Percentiles rank a stretch among this genome's conserved stretches.
phyloP scores from a whole-genome alignment of 345 rosid species.

The Lumnitzera littorea region DNA sequence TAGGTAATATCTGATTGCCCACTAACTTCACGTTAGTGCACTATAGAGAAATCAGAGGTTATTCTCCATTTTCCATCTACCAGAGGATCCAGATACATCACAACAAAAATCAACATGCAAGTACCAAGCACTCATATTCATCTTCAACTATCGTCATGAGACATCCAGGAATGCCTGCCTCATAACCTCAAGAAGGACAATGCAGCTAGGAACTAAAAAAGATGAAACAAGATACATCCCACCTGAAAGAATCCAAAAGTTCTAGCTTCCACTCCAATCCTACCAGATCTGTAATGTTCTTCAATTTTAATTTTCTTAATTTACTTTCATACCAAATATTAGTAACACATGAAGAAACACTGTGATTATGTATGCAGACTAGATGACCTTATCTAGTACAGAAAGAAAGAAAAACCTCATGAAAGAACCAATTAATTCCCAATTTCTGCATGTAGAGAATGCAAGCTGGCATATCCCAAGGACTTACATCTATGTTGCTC shows the following conservation, averaged over 20 bases:
- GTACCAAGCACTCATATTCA: slow-evolving; percentile 6
- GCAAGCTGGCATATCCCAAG: background rate
- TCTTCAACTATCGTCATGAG: background rate
- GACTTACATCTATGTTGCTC: slow-evolving; percentile 20
- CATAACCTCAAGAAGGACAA: slow-evolving; percentile 2
- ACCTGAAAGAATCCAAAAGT: background rate
- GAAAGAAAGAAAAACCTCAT: too few species aligned
- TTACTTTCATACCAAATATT: too few species aligned
- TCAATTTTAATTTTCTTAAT: too few species aligned
- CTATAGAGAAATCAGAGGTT: slow-evolving; percentile 4
- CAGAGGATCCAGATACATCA: too few species aligned
- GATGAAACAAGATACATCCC: background rate
- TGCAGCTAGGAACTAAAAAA: slow-evolving; percentile 1
- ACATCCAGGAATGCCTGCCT: too few species aligned
- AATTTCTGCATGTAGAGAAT: too few species aligned
- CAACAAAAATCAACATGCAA: slow-evolving; percentile 1
- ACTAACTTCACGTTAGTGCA: slow-evolving; percentile 13
- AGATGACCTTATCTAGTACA: background rate
- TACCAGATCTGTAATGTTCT: too few species aligned
- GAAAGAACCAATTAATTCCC: too few species aligned
- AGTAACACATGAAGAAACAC: too few species aligned
- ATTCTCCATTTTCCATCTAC: background rate
- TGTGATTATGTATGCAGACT: background rate
- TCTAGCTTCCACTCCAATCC: too few species aligned
- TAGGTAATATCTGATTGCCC: slow-evolving; percentile 17